Percentiles rank a stretch among this genome's conserved stretches.
Evolutionary conservation across 2,329 filamentous ascomycete species (phyloP).

Genomic region (Cordyceps sp.): DNA sequence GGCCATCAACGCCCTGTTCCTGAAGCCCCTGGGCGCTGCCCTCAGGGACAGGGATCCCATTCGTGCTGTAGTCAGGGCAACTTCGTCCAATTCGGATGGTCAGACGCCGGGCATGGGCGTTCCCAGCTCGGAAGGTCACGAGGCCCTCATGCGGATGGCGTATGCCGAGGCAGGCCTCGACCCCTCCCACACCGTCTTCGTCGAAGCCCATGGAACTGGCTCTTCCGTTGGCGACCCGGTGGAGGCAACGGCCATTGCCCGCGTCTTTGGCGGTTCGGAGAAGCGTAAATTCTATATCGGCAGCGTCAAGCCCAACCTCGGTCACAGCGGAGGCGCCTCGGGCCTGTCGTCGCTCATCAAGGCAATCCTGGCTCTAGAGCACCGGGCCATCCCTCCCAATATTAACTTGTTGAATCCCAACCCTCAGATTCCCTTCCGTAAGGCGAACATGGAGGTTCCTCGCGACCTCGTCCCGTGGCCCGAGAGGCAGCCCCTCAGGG

Average conservation of each 20-base stretch:
- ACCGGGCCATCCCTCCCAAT: constrained; percentile 8
- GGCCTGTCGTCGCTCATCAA: constrained; percentile 13
- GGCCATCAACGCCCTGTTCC: constrained; percentile 13
- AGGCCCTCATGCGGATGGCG: constrained; percentile 10
- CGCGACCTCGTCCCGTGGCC: constrained; percentile 18
- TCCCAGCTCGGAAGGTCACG: constrained; percentile 16
- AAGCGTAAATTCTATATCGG: constrained; percentile 7
- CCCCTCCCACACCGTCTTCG: constrained; percentile 4
- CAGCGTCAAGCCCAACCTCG: constrained; percentile 13
- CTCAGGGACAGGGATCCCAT: constrained; percentile 18
- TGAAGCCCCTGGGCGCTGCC: constrained; percentile 25
- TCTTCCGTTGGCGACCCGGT: constrained; percentile 21
- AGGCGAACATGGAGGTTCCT: constrained; percentile 11
- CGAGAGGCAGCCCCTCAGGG: constrained; percentile 16
- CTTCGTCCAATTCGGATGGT: constrained; percentile 20
- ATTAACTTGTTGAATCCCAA: constrained; percentile 8
- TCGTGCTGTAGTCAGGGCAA: constrained; percentile 10
- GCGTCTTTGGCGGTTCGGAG: constrained; percentile 8
- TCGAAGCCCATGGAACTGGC: constrained; percentile 14
- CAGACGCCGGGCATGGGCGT: constrained; percentile 20
- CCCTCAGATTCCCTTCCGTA: constrained; percentile 7
- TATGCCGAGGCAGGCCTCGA: constrained; percentile 10
- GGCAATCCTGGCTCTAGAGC: constrained; percentile 9
- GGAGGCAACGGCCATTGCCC: constrained; percentile 17
- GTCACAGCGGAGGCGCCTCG: constrained; percentile 11